These are phyloP conservation scores for Penicillium thymicola DNA, from an alignment of 2,329 filamentous ascomycete genomes.

Conservation along the genomic window DNA sequence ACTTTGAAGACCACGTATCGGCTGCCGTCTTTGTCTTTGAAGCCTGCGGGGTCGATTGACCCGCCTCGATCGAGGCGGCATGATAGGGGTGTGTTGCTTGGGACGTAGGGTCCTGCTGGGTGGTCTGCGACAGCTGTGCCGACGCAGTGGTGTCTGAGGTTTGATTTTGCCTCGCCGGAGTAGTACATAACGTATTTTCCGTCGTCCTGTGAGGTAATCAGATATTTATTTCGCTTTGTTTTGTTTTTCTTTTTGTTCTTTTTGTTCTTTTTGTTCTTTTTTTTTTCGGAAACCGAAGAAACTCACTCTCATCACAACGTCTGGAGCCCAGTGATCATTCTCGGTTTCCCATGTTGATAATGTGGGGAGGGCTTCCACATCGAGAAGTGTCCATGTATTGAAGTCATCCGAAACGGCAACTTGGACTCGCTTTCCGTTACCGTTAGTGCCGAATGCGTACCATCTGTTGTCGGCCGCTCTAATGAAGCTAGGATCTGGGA, in stretches of 20 bases:
- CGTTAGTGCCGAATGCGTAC: constrained; percentile 59
- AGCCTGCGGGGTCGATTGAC: constrained; percentile 62
- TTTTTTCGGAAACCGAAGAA: background rate
- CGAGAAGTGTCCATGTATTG: constrained; percentile 47
- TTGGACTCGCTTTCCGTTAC: constrained; percentile 52
- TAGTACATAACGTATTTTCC: constrained; percentile 63
- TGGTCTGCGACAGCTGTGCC: constrained; percentile 52
- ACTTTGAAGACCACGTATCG: constrained; percentile 65
- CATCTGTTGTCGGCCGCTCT: constrained; percentile 48
- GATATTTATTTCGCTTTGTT: background rate
- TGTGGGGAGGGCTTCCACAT: constrained; percentile 55
- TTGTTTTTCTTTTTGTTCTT: background rate
- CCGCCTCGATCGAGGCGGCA: constrained; percentile 56
- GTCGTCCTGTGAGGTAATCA: constrained; percentile 28
- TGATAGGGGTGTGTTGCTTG: constrained; percentile 48
- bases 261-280: too few relatives aligned
- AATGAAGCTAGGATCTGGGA: constrained; percentile 48
- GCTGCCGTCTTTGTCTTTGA: constrained; percentile 53
- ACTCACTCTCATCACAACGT: constrained; percentile 51
- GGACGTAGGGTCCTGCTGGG: constrained; percentile 51
- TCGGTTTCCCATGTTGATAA: constrained; percentile 54
- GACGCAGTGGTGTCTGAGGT: constrained; percentile 53
- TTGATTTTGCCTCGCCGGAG: constrained; percentile 46
- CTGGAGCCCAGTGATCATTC: constrained; percentile 59
- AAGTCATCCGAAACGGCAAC: constrained; percentile 52